phyloP scores from a whole-genome alignment of 345 rosid genomes.

The Linum usitatissimum region DNA sequence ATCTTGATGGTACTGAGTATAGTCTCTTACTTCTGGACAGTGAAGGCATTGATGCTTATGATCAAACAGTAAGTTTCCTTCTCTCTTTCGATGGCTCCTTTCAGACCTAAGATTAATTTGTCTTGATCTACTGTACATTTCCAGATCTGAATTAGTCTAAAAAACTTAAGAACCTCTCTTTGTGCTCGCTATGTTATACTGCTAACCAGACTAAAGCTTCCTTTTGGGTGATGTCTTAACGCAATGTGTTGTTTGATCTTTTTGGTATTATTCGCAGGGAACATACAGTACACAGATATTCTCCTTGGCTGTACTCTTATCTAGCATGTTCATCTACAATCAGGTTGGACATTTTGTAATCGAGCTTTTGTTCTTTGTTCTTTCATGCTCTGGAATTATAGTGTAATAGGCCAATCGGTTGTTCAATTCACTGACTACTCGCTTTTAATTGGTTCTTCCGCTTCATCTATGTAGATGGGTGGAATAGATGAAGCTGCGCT shows the following conservation, averaged over 20 bases:
- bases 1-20: constrained; percentile 90
- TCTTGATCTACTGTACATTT: neutral
- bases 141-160: neutral
- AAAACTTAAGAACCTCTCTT: neutral
- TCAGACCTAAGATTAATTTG: neutral
- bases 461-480: constrained; percentile 21
- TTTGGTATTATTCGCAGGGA: constrained; percentile 54
- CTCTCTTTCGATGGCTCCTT: neutral
- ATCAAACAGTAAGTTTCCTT: constrained; percentile 69
- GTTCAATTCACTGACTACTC: neutral
- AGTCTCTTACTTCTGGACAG: constrained; percentile 81
- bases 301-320: constrained; percentile 87
- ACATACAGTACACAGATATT: constrained; percentile 98
- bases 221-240: neutral
- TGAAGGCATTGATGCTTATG: constrained; percentile 97
- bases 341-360: constrained; percentile 1
- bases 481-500: constrained; percentile 28
- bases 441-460: neutral
- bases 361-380: neutral
- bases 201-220: too few relatives aligned
- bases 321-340: constrained; percentile 92
- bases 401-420: neutral
- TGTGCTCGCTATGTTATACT: neutral
- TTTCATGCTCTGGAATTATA: too few relatives aligned
- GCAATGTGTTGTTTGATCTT: neutral